Conservation (phyloP, 805 yeast genomes). For the Lipomyces spencermartinsiae region DNA sequence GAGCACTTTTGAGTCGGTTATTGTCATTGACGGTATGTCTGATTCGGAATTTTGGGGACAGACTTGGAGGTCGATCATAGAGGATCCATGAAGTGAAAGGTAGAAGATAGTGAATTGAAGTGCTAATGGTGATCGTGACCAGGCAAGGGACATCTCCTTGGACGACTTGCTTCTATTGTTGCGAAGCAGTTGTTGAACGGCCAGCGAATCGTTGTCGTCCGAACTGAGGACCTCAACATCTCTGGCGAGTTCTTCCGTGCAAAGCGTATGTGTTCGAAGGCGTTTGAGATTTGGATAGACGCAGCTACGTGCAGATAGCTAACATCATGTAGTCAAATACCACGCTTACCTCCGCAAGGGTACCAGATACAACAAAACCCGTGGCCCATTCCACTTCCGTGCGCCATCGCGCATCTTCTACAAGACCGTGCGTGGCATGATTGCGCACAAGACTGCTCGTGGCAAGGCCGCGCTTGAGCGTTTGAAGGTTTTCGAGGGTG, state of each 20-base stretch:
- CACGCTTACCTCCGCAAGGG: conserved; percentile 99
- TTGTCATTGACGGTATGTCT: conserved; percentile 40
- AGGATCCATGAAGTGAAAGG: not conserved
- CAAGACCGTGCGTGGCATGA: conserved; percentile 99
- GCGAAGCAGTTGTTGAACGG: conserved; percentile 99
- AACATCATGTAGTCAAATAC: conserved; percentile 70
- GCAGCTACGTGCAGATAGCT: not conserved
- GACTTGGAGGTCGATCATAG: not conserved
- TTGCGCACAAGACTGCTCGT: conserved; percentile 99
- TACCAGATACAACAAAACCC: conserved; percentile 97
- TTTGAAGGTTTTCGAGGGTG: conserved; percentile 99
- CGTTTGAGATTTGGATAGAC: not conserved
- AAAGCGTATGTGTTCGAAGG: conserved; percentile 57
- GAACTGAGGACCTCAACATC: conserved; percentile 96
- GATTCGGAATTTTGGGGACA: not conserved
- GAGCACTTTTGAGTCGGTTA: conserved; percentile 38
- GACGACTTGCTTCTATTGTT: conserved; percentile 98
- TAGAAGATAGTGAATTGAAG: not conserved
- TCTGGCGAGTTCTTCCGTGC: conserved; percentile 99
- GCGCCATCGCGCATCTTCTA: conserved; percentile 99
- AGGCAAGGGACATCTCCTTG: conserved; percentile 95
- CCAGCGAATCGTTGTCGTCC: conserved; percentile 95
- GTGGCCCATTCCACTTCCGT: conserved; percentile 99
- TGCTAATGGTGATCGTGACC: not conserved
- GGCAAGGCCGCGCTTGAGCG: conserved; percentile 99